Conservation (phyloP, 306 rosid genomes). For the Comarum palustre region DNA sequence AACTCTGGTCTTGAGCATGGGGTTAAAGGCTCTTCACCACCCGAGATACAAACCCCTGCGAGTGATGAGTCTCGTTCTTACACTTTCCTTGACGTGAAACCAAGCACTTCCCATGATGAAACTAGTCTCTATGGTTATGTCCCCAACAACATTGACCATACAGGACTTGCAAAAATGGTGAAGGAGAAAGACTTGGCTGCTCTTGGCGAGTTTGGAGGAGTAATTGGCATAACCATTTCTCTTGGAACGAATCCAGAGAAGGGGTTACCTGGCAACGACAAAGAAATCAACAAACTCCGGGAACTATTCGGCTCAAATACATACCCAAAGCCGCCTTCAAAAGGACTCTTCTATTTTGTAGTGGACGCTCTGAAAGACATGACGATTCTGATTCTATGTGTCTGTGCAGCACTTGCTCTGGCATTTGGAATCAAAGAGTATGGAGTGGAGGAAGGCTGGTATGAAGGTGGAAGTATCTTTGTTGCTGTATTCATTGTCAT, state of each 20-base stretch:
- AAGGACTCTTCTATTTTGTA: slow-evolving; percentile 53
- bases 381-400: slow-evolving; percentile 64
- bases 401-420: slow-evolving; percentile 71
- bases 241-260: slow-evolving; percentile 39
- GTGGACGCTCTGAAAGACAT: slow-evolving; percentile 72
- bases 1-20: background rate
- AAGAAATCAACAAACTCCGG: slow-evolving; percentile 32
- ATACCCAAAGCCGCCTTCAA: slow-evolving; percentile 60
- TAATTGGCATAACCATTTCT: slow-evolving; percentile 35
- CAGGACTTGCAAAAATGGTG: slow-evolving; percentile 40
- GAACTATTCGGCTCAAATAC: slow-evolving; percentile 62
- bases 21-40: background rate
- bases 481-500: slow-evolving; percentile 68
- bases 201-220: slow-evolving; percentile 39
- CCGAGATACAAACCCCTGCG: background rate
- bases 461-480: slow-evolving; percentile 83
- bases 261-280: slow-evolving; percentile 43
- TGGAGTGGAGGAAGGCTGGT: slow-evolving; percentile 77
- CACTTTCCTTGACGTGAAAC: slow-evolving; percentile 7
- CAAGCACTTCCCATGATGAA: background rate
- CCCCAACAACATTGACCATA: slow-evolving; percentile 27
- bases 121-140: background rate
- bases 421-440: slow-evolving; percentile 79
- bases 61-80: slow-evolving; percentile 17
- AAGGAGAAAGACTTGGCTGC: slow-evolving; percentile 39